Percentiles rank a stretch among this genome's conserved stretches.
Conservation (phyloP, 1,284 basidiomycete species). For the Sporisorium iseilematis-ciliati region DNA sequence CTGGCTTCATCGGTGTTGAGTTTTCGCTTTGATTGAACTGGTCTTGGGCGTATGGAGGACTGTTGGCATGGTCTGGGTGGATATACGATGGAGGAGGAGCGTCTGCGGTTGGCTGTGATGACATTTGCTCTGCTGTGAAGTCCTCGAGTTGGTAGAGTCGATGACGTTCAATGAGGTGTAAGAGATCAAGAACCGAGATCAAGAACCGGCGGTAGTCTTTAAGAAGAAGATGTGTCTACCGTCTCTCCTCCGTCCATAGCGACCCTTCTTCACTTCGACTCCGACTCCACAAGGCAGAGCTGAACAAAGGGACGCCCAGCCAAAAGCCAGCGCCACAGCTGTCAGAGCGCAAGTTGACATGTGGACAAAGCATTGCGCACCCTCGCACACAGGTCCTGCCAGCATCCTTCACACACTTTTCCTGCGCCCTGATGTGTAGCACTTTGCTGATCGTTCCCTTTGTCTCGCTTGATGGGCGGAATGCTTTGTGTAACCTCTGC, state of each 20-base stretch:
- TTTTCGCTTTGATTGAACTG: background rate
- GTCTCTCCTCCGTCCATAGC: background rate
- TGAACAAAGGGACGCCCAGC: conserved; percentile 1
- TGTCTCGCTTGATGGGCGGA: background rate
- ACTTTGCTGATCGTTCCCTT: conserved; percentile 6
- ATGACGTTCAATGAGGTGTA: background rate
- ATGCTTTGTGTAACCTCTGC: conserved; percentile 13
- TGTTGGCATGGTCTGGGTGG: background rate
- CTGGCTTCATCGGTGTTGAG: background rate
- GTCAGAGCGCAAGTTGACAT: background rate
- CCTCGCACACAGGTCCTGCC: background rate
- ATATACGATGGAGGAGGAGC: conserved; percentile 32
- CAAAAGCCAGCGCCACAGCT: background rate
- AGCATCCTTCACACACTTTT: background rate
- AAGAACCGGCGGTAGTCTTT: background rate
- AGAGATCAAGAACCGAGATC: background rate
- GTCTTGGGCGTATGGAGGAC: conserved; percentile 5
- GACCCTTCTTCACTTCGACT: background rate
- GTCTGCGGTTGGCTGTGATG: conserved; percentile 4
- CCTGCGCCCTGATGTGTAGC: too few species aligned
- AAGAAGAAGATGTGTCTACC: too few species aligned
- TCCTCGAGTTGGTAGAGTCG: background rate
- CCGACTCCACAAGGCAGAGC: too few species aligned
- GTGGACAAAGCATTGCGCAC: background rate
- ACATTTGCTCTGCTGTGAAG: conserved; percentile 12